Base-by-base conservation (phyloP, 768 basidiomycete genomes). In the Auricularia sp. region DNA sequence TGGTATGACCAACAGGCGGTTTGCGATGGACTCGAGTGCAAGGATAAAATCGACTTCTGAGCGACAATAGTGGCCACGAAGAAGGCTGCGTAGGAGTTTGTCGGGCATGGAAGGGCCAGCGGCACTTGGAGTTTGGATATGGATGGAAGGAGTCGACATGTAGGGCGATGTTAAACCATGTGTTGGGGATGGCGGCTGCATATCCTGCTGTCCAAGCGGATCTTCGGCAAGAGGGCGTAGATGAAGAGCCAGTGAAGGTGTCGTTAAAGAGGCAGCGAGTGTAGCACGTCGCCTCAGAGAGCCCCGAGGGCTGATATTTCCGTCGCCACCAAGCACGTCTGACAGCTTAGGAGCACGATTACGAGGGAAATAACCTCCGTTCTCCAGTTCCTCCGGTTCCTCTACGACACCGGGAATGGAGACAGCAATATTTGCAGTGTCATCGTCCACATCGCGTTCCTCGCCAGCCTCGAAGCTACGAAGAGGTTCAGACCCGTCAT, bases 31-130 rank as follows among this genome's bases (percentile, higher is more conserved):
- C 74, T 98, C 96, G 60, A 99, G 82, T 18, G 86, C 83, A 60
- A 94, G 83, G 62, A 98, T 74, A 74, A 98, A 97, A 77, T 88
- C 84, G 71, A 88, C 93, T 86, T 88, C 90, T 8, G 90, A 90
- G 43, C 90, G 84, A 75, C 87, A 93, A 74, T 91, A 96, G 72
- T 98, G 91, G 61, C 87, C 86, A 62, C 91, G 81, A 14, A 97
- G 77, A 36, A 96, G 81, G 67, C 78, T 83, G 66, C 83, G 81
- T 34, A 95, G 74, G 21, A 93, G 75, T 12, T 75, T 64, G 68
- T 90, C 88, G 33, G 80, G 75, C 73, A 69, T 76, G 80, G 12
- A 76, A 67, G 61, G 75, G 76, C 70, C 59, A 69, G 65, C 54
- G 68, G 78, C 42, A 78, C 78, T 62, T 77, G 77, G 18, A 73